These are phyloP conservation scores for Talaromyces sp. DNA, from an alignment of 2,329 filamentous ascomycete species.

Conservation along the genomic window DNA sequence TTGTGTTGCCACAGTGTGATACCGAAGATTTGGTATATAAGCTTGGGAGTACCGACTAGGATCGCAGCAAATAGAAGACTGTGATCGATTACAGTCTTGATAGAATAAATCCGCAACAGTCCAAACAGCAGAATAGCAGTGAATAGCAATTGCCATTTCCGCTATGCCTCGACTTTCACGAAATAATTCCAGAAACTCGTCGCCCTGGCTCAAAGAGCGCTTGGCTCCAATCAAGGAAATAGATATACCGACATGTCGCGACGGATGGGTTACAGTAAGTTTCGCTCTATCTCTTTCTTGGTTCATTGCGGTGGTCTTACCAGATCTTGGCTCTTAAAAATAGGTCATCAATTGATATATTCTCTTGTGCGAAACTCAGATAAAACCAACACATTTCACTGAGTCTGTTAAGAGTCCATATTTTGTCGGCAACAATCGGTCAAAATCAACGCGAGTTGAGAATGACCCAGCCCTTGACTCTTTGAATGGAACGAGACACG, in stretches of 20 bases:
- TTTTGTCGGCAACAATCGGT: background rate
- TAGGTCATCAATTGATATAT: constrained; percentile 8
- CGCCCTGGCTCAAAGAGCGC: background rate
- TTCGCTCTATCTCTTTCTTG: background rate
- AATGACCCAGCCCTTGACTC: background rate
- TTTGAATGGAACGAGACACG: background rate
- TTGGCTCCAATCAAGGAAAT: constrained; percentile 4
- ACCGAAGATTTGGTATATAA: background rate
- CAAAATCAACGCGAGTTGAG: background rate
- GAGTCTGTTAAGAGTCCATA: background rate
- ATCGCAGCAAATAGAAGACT: background rate
- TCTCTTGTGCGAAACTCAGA: background rate
- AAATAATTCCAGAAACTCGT: background rate
- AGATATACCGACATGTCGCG: background rate
- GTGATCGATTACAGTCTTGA: background rate
- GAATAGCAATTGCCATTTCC: background rate
- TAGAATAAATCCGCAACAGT: background rate
- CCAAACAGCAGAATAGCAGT: background rate
- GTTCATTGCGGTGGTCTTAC: background rate
- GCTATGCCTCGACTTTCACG: background rate
- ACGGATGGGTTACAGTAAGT: constrained; percentile 3
- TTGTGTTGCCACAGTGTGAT: background rate
- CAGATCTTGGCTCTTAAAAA: background rate
- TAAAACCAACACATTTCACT: constrained; percentile 1
- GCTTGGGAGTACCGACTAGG: background rate